A percentile compares a stretch with the other conserved stretches of the same genome.
Evolutionary conservation across 805 yeast genomes (phyloP).

Genomic region (Naumovozyma dairenensis): DNA sequence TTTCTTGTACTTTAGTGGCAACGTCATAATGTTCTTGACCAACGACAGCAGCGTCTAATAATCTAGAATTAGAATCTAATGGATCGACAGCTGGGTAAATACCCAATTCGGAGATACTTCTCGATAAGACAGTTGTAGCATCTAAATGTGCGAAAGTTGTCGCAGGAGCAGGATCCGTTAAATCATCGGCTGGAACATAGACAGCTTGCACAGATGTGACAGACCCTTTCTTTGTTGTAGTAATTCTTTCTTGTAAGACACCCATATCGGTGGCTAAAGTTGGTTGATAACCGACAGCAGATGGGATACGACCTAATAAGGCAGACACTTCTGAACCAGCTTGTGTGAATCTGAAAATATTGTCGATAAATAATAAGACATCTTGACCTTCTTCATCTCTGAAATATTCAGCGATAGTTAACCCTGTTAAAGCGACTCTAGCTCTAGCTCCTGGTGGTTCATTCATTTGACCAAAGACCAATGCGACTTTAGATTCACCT

Average conservation of each 20-base stretch:
- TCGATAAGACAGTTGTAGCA: slow-evolving; percentile 98
- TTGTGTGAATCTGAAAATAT: slow-evolving; percentile 99
- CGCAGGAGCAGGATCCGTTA: slow-evolving; percentile 99
- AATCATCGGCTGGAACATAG: slow-evolving; percentile 99
- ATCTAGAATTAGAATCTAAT: slow-evolving; percentile 97
- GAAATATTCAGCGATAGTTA: slow-evolving; percentile 99
- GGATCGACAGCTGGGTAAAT: slow-evolving; percentile 99
- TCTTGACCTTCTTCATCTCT: slow-evolving; percentile 99
- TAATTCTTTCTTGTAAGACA: slow-evolving; percentile 98
- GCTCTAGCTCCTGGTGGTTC: slow-evolving; percentile 99
- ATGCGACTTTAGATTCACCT: slow-evolving; percentile 99
- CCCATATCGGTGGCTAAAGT: slow-evolving; percentile 99
- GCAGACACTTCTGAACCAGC: slow-evolving; percentile 99
- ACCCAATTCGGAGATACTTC: slow-evolving; percentile 99
- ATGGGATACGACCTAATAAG: slow-evolving; percentile 98
- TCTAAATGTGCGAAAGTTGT: slow-evolving; percentile 99
- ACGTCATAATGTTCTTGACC: slow-evolving; percentile 98
- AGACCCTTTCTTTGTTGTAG: slow-evolving; percentile 99
- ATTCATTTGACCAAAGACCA: slow-evolving; percentile 99
- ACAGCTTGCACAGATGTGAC: slow-evolving; percentile 99
- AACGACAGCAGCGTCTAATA: slow-evolving; percentile 92
- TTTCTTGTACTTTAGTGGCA: slow-evolving; percentile 93
- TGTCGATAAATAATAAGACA: slow-evolving; percentile 97
- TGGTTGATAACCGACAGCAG: slow-evolving; percentile 99
- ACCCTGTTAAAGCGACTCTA: slow-evolving; percentile 99